Conservation (phyloP, 78 protist genomes). For the Capsaspora owczarzaki region DNA sequence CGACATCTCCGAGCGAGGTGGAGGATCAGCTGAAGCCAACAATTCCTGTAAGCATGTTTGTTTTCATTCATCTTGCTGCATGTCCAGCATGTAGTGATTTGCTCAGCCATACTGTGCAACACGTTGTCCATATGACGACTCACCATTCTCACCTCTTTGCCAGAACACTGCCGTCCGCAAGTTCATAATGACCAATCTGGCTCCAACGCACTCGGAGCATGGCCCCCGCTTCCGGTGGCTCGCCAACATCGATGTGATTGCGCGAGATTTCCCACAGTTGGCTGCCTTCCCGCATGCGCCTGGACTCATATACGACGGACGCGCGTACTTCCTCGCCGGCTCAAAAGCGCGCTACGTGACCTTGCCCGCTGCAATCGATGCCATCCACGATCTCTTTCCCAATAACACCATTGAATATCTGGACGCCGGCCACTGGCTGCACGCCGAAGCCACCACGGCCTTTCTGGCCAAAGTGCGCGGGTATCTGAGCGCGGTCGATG, state of each 20-base stretch:
- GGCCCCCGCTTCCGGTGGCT: background rate
- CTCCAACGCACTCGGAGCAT: background rate
- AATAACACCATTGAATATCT: background rate
- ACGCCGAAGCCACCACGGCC: too few relatives aligned
- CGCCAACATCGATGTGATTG: background rate
- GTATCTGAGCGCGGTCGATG: too few relatives aligned
- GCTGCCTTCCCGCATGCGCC: background rate
- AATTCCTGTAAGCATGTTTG: background rate
- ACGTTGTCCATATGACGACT: too few relatives aligned
- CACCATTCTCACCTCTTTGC: too few relatives aligned
- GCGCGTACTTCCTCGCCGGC: background rate
- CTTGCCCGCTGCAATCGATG: background rate
- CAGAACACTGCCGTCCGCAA: background rate
- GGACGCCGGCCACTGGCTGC: conserved; percentile 32
- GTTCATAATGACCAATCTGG: background rate
- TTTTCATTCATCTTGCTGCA: background rate
- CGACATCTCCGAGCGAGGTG: background rate
- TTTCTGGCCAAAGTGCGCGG: too few relatives aligned
- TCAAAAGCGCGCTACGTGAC: background rate
- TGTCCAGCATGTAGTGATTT: background rate
- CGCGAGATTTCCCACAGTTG: background rate
- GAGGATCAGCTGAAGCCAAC: background rate
- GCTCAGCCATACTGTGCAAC: background rate
- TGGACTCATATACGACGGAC: background rate
- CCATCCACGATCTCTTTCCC: background rate